A percentile compares a stretch with the other conserved stretches of the same genome.
Conservation (phyloP, 2,329 filamentous ascomycete species). For the Ascosphaera apis region DNA sequence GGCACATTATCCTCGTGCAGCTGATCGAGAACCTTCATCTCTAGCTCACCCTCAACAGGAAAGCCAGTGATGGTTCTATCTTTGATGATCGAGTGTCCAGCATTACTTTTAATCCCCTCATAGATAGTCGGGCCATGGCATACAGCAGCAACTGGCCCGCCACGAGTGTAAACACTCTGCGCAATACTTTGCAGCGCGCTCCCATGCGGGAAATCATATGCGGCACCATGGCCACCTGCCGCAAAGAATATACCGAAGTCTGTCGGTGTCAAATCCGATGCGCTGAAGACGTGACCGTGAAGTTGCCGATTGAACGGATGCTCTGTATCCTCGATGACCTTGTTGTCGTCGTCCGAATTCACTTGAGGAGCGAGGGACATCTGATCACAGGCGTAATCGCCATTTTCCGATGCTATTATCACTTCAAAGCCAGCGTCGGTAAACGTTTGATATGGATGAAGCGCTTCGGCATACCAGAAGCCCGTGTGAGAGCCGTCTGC, state of each 20-base stretch:
- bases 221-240: conserved; percentile 15
- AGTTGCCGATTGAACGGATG: conserved; percentile 23
- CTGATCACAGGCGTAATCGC: conserved; percentile 20
- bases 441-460: conserved; percentile 6
- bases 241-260: conserved; percentile 7
- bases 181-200: conserved; percentile 20
- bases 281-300: conserved; percentile 13
- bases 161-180: conserved; percentile 16
- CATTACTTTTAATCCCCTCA: conserved; percentile 11
- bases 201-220: conserved; percentile 25
- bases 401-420: conserved; percentile 23
- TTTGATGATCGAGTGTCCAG: conserved; percentile 14
- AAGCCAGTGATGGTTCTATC: conserved; percentile 19
- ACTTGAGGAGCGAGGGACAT: conserved; percentile 18
- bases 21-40: conserved; percentile 13
- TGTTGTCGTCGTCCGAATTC: conserved; percentile 16
- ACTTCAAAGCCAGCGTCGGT: conserved; percentile 22
- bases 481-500: conserved; percentile 10
- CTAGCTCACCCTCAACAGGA: conserved; percentile 16
- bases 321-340: conserved; percentile 15
- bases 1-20: conserved; percentile 9
- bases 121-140: conserved; percentile 19
- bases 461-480: conserved; percentile 6
- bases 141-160: conserved; percentile 21
- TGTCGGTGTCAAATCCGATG: conserved; percentile 6